These are phyloP conservation scores for Sanguinoderma infundibulare DNA, from an alignment of 1,284 basidiomycete species.

Conservation along the genomic window DNA sequence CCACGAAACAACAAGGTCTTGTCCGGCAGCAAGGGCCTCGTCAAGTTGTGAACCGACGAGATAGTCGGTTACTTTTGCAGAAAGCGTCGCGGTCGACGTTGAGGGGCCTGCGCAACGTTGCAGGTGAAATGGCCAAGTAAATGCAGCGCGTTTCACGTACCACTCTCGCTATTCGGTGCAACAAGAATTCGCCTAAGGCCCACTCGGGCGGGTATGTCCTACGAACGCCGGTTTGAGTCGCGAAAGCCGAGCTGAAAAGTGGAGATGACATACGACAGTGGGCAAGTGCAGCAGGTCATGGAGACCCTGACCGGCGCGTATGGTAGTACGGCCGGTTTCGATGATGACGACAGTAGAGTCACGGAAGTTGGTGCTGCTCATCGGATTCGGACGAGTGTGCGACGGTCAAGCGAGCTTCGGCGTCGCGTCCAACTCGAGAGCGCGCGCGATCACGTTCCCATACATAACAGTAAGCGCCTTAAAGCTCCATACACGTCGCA, in stretches of 20 bases:
- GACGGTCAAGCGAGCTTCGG: slow-evolving; percentile 17
- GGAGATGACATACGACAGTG: slow-evolving; percentile 59
- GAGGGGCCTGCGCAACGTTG: slow-evolving; percentile 41
- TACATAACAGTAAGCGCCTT: slow-evolving; percentile 9
- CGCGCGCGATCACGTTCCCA: neutral
- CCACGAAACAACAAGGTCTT: slow-evolving; percentile 80
- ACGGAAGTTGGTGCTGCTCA: slow-evolving; percentile 63
- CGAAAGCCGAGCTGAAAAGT: neutral
- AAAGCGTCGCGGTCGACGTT: slow-evolving; percentile 44
- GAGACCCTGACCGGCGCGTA: slow-evolving; percentile 82
- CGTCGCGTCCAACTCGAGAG: slow-evolving; percentile 8
- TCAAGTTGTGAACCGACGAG: slow-evolving; percentile 84
- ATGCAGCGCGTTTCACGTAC: slow-evolving; percentile 5
- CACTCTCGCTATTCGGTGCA: slow-evolving; percentile 14
- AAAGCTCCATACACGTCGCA: neutral
- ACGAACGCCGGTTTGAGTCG: slow-evolving; percentile 12
- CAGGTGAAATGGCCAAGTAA: neutral
- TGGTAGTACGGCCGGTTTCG: slow-evolving; percentile 72
- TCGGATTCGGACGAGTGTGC: slow-evolving; percentile 15
- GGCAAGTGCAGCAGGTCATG: slow-evolving; percentile 81
- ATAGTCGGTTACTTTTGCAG: slow-evolving; percentile 75
- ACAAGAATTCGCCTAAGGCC: slow-evolving; percentile 57
- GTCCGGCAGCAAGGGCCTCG: slow-evolving; percentile 74
- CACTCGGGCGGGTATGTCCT: slow-evolving; percentile 79
- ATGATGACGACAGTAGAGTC: slow-evolving; percentile 84